Percentiles rank a stretch among this genome's conserved stretches.
phyloP scores from a whole-genome alignment of 1,139 yeast species.

The Zygoascus meyerae region DNA sequence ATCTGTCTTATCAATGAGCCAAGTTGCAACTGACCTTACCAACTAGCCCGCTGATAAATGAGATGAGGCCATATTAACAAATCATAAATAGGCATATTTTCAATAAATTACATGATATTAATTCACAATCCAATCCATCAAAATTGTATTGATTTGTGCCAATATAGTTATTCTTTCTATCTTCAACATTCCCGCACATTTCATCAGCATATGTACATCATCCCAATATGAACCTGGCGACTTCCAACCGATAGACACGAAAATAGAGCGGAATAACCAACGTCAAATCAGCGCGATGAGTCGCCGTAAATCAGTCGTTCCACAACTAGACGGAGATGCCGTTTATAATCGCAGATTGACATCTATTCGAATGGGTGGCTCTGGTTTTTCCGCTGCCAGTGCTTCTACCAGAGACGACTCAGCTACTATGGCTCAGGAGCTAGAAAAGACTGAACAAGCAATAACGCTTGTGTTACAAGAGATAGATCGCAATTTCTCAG shows the following conservation, averaged over 20 bases:
- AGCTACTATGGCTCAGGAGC: constrained; percentile 39
- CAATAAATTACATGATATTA: no score
- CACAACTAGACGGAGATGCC: constrained; percentile 8
- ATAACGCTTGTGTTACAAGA: constrained; percentile 74
- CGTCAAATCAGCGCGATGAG: constrained; percentile 1
- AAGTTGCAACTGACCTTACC: no score
- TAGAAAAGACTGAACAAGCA: constrained; percentile 74
- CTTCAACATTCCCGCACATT: no score
- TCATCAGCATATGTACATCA: no score
- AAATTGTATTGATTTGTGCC: no score
- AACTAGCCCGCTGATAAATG: no score
- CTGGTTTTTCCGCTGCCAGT: constrained; percentile 2
- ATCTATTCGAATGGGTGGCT: constrained; percentile 13
- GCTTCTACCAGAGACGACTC: constrained; percentile 11
- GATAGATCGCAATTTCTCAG: constrained; percentile 65
- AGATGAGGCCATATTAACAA: no score
- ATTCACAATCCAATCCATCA: no score
- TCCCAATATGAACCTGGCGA: background rate
- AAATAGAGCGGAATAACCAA: background rate
- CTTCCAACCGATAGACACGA: background rate
- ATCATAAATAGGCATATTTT: no score
- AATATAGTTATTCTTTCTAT: no score
- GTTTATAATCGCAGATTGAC: constrained; percentile 9
- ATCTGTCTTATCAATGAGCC: no score
- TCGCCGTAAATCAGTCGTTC: constrained; percentile 9